Base-by-base conservation (phyloP, 2,329 filamentous ascomycete genomes). In the Colletotrichum graminicola region DNA sequence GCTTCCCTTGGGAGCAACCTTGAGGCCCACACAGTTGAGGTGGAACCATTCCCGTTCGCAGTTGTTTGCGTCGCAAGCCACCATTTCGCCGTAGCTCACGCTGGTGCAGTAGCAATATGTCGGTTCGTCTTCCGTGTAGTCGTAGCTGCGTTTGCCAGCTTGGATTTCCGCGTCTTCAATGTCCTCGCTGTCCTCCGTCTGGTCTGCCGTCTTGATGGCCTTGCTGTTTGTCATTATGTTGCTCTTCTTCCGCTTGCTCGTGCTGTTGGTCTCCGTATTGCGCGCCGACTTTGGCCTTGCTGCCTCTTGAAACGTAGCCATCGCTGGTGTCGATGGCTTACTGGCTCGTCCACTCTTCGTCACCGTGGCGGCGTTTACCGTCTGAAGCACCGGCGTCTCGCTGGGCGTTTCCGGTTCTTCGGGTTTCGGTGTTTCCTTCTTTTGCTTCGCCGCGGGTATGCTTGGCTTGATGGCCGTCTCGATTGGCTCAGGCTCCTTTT, bases 21-120 rank as follows among this genome's bases (percentile, higher is more conserved):
- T 92, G 76, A 96, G 81, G 34, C 93, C 93, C 39, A 94, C 93
- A 79, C 93, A 96, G 61, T 91, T 92, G 61, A 96, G 82, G 84
- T 95, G 93, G 83, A 95, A 95, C 93, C 93, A 95, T 80, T 95
- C 93, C 73, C 89, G 87, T 75, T 89, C 87, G 81, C 93, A 95
- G 60, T 89, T 88, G 71, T 91, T 88, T 10, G 90, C 90, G 78
- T 95, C 93, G 77, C 93, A 95, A 2, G 91, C 93, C 54, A 95
- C 92, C 93, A 95, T 95, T 81, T 94, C 92, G 26, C 93, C 93
- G 77, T 94, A 95, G 76, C 92, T 94, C 66, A 94, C 90, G 59
- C 91, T 88, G 75, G 94, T 92, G 79, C 93, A 94, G 81, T 93
- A 93, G 80, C 93, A 94, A 80, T 95, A 95, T 18, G 90, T 86